Conservation (phyloP, 2,329 filamentous ascomycete species). For the Huntiella bhutanensis region DNA sequence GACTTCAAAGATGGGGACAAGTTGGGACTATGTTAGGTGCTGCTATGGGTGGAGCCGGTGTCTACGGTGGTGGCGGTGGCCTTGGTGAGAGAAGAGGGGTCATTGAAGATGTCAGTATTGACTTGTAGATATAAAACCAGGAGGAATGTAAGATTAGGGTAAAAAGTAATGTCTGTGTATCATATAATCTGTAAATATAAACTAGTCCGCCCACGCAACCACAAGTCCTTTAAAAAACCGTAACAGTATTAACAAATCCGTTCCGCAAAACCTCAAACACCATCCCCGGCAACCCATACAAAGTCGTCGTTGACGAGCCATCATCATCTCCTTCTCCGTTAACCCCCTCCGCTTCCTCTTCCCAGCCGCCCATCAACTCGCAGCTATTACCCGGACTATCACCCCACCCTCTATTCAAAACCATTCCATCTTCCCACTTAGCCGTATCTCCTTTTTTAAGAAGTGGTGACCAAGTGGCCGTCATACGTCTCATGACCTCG, state of each 20-base stretch:
- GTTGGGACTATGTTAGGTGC: constrained; percentile 26
- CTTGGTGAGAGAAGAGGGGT: neutral
- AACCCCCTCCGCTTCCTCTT: constrained; percentile 39
- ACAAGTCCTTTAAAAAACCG: constrained; percentile 50
- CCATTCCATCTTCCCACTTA: constrained; percentile 52
- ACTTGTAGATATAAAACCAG: constrained; percentile 5
- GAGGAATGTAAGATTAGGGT: neutral
- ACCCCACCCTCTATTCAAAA: constrained; percentile 76
- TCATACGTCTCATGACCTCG: constrained; percentile 50
- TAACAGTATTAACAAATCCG: constrained; percentile 72
- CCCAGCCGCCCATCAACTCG: constrained; percentile 70
- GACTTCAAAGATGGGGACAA: constrained; percentile 21
- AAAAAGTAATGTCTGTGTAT: neutral
- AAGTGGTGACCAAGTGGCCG: constrained; percentile 48
- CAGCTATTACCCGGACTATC: constrained; percentile 81
- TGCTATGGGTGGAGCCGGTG: constrained; percentile 8
- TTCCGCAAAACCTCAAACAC: constrained; percentile 95
- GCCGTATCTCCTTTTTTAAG: constrained; percentile 36
- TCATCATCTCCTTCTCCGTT: constrained; percentile 25
- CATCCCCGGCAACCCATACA: constrained; percentile 85
- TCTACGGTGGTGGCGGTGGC: neutral
- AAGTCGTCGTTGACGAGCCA: constrained; percentile 50
- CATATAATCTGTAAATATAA: neutral
- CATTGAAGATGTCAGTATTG: constrained; percentile 8
- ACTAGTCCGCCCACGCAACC: neutral